Percentiles rank a stretch among this genome's conserved stretches.
These are phyloP conservation scores for Staphylotrichum tortipilum DNA, from an alignment of 495 filamentous ascomycete species.

Conservation along the genomic window DNA sequence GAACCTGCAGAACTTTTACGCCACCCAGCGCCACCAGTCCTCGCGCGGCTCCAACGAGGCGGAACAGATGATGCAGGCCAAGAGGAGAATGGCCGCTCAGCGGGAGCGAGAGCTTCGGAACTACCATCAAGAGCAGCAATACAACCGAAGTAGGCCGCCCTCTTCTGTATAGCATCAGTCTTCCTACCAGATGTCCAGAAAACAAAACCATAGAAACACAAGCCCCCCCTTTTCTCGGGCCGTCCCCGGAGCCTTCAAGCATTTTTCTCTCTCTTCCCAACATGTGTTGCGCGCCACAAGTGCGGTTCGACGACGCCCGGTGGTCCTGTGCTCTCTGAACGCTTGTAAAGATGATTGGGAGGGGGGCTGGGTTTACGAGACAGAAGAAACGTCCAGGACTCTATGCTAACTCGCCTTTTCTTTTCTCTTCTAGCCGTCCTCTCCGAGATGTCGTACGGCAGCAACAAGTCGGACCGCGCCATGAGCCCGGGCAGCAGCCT, in stretches of 20 bases:
- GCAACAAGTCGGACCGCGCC: slow-evolving; percentile 77
- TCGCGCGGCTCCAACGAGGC: slow-evolving; percentile 79
- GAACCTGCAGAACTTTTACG: slow-evolving; percentile 89
- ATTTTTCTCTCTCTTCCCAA: slow-evolving; percentile 13
- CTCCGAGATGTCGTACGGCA: slow-evolving; percentile 58
- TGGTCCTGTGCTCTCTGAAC: slow-evolving; percentile 30
- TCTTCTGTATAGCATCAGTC: slow-evolving; percentile 49
- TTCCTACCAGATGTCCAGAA: slow-evolving; percentile 47
- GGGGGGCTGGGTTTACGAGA: slow-evolving; percentile 1
- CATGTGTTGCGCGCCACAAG: slow-evolving; percentile 33
- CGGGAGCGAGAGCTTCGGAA: slow-evolving; percentile 98
- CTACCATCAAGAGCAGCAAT: slow-evolving; percentile 99
- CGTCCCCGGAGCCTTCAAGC: slow-evolving; percentile 16
- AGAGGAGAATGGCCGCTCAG: slow-evolving; percentile 96
- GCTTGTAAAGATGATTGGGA: slow-evolving; percentile 18
- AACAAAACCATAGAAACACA: slow-evolving; percentile 23
- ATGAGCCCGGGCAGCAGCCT: slow-evolving; percentile 73
- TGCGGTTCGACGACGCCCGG: slow-evolving; percentile 34
- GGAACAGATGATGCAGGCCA: slow-evolving; percentile 97
- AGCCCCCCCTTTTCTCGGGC: slow-evolving; percentile 29
- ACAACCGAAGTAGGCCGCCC: slow-evolving; percentile 87
- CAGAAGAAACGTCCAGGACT: slow-evolving; percentile 12
- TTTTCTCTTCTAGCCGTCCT: slow-evolving; percentile 62
- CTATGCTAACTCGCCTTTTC: slow-evolving; percentile 37
- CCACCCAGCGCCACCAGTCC: slow-evolving; percentile 83